Percentiles rank a stretch among this genome's conserved stretches.
phyloP scores from a whole-genome alignment of 2,329 filamentous ascomycete species.

The Thielaviopsis euricoi region DNA sequence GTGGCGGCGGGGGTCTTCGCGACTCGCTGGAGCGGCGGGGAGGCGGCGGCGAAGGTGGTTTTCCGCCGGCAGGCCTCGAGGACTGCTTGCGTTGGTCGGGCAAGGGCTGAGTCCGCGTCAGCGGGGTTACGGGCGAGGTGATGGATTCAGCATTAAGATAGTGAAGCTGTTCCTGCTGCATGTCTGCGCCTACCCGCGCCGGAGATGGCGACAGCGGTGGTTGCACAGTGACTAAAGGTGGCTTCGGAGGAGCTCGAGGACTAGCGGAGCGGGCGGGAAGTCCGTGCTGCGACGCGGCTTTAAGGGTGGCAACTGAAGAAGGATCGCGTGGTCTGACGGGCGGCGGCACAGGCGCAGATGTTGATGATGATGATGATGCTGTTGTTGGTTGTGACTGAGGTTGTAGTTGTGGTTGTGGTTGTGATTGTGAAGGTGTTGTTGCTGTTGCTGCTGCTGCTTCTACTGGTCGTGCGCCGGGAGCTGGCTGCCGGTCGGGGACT shows the following conservation, averaged over 20 bases:
- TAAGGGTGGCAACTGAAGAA: constrained; percentile 15
- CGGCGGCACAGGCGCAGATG: constrained; percentile 10
- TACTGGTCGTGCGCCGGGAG: constrained; percentile 18
- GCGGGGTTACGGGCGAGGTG: constrained; percentile 33
- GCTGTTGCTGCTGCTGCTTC: neutral
- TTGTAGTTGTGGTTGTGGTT: neutral
- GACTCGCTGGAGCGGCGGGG: constrained; percentile 45
- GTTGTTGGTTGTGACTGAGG: neutral
- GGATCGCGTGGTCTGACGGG: constrained; percentile 16
- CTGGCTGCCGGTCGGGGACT: constrained; percentile 28
- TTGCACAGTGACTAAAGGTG: constrained; percentile 51
- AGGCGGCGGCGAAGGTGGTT: constrained; percentile 46
- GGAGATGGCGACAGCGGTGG: constrained; percentile 56
- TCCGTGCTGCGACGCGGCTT: constrained; percentile 15
- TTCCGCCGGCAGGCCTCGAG: constrained; percentile 29
- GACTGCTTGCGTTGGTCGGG: constrained; percentile 31
- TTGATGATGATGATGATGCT: neutral
- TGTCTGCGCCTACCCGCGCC: constrained; percentile 20
- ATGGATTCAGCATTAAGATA: constrained; percentile 24
- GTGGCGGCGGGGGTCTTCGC: constrained; percentile 47
- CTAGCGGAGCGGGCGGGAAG: constrained; percentile 9
- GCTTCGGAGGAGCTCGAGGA: constrained; percentile 15
- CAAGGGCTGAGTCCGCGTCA: constrained; percentile 27
- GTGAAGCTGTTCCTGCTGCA: constrained; percentile 21
- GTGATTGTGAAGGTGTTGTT: neutral